A percentile compares a stretch with the other conserved stretches of the same genome.
Conservation (phyloP, 1,139 yeast species). For the Pichia sp. region DNA sequence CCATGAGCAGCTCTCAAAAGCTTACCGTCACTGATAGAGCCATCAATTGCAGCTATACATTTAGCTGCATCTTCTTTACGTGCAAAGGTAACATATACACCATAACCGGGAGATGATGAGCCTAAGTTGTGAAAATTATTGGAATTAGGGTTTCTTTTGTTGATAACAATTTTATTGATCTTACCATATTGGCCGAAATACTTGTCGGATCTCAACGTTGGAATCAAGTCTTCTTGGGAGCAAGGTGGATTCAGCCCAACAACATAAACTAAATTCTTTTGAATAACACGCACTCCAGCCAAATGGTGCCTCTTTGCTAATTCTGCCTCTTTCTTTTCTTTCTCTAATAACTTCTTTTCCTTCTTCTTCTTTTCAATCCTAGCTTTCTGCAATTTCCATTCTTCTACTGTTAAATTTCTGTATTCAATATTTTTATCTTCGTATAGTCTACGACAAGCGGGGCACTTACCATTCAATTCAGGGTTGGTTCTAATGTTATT, state of each 20-base stretch:
- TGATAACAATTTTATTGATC: slow-evolving; percentile 88
- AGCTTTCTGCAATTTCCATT: slow-evolving; percentile 68
- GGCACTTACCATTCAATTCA: slow-evolving; percentile 91
- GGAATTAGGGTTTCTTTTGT: slow-evolving; percentile 58
- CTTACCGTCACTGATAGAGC: slow-evolving; percentile 87
- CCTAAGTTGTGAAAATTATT: slow-evolving; percentile 27
- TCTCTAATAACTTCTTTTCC: slow-evolving; percentile 82
- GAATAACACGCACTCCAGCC: slow-evolving; percentile 96
- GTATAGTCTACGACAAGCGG: slow-evolving; percentile 92
- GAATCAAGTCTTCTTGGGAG: slow-evolving; percentile 81
- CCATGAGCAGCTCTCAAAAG: slow-evolving; percentile 91
- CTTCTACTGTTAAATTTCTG: slow-evolving; percentile 76
- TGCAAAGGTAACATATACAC: slow-evolving; percentile 92
- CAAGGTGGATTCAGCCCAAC: slow-evolving; percentile 92
- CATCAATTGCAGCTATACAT: slow-evolving; percentile 91
- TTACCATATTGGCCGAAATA: slow-evolving; percentile 98
- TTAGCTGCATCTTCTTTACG: slow-evolving; percentile 89
- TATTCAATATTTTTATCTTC: slow-evolving; percentile 92
- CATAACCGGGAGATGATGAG: slow-evolving; percentile 59
- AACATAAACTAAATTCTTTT: slow-evolving; percentile 93
- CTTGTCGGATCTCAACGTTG: slow-evolving; percentile 78
- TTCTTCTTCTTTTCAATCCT: slow-evolving; percentile 75
- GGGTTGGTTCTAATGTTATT: slow-evolving; percentile 94
- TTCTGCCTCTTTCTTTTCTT: slow-evolving; percentile 88
- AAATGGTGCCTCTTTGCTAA: slow-evolving; percentile 84